A percentile compares a stretch with the other conserved stretches of the same genome.
Conservation (phyloP, 768 basidiomycete species). For the Podaxis sp. region DNA sequence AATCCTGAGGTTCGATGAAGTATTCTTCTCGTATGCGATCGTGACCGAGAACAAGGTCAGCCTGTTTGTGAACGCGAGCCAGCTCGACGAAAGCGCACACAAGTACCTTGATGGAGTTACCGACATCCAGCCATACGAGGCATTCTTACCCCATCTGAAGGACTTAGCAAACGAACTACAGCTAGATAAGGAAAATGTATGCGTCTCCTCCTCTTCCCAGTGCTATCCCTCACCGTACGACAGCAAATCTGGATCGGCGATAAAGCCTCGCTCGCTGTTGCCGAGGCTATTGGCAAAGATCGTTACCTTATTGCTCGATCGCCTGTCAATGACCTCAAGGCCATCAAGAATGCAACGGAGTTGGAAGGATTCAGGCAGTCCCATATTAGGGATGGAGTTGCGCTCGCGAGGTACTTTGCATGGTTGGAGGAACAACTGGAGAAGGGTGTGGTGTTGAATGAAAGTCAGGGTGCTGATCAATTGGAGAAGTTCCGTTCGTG, state of each 20-base stretch:
- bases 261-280: conserved; percentile 79
- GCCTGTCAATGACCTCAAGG: conserved; percentile 74
- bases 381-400: conserved; percentile 89
- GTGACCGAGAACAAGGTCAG: conserved; percentile 56
- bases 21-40: conserved; percentile 92
- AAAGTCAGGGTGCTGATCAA: conserved; percentile 76
- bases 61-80: conserved; percentile 67
- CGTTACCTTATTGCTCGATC: conserved; percentile 61
- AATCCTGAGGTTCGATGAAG: conserved; percentile 31
- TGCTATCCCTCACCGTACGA: not conserved
- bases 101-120: conserved; percentile 57
- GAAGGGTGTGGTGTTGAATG: conserved; percentile 59
- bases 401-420: conserved; percentile 85
- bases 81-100: conserved; percentile 41
- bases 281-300: conserved; percentile 67
- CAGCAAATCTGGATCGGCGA: conserved; percentile 77
- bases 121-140: conserved; percentile 66
- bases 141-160: conserved; percentile 64
- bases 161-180: conserved; percentile 37
- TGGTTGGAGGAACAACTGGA: conserved; percentile 89
- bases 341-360: conserved; percentile 80
- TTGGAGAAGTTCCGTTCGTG: conserved; percentile 82
- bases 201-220: conserved; percentile 8
- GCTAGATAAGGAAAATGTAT: conserved; percentile 31
- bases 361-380: conserved; percentile 86